Percentiles rank a stretch among this genome's conserved stretches.
These are phyloP conservation scores for Capronia coronata DNA, from an alignment of 2,329 filamentous ascomycete species.

Conservation along the genomic window DNA sequence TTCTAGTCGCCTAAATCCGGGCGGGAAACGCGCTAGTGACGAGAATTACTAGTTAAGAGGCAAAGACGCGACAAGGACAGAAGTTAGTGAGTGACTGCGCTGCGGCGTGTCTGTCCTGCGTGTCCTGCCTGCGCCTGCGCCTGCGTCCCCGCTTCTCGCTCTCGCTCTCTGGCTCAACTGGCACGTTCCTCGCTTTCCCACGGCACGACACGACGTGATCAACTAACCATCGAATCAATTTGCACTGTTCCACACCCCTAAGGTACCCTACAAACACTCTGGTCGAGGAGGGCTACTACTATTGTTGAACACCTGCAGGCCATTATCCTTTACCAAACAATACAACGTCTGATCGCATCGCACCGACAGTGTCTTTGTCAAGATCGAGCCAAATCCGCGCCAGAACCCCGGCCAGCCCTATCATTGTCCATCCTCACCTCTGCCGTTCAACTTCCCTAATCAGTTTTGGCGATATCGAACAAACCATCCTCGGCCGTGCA, in stretches of 20 bases:
- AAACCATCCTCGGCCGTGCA: conserved; percentile 1
- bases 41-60: no score
- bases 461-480: not conserved
- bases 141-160: not conserved
- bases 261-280: no score
- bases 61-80: not conserved
- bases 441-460: not conserved
- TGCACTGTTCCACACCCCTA: no score
- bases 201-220: not conserved
- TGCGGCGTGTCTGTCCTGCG: not conserved
- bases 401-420: not conserved
- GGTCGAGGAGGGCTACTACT: no score
- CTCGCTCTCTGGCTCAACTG: no score
- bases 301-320: no score
- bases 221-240: no score
- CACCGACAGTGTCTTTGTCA: not conserved
- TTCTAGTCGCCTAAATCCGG: not conserved
- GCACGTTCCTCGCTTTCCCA: no score
- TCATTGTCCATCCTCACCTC: not conserved
- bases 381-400: not conserved
- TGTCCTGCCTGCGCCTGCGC: no score
- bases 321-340: no score
- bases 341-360: no score
- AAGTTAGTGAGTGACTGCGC: no score
- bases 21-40: conserved; percentile 3